Percentiles rank a stretch among this genome's conserved stretches.
Conservation (phyloP, 257 asterid genomes). For the Solanum stenotomum region DNA sequence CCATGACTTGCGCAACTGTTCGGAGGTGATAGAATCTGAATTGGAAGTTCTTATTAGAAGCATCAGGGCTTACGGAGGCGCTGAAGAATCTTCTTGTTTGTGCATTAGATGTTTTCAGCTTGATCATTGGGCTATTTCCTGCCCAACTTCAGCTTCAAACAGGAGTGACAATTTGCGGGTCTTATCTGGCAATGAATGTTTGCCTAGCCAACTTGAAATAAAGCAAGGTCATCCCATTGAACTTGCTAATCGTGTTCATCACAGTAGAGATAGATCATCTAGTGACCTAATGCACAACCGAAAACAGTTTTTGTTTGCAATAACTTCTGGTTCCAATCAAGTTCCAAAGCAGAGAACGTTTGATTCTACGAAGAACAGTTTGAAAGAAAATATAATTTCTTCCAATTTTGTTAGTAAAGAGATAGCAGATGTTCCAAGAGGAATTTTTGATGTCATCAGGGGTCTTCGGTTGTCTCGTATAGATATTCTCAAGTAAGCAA, state of each 20-base stretch:
- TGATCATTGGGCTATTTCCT: constrained; percentile 62
- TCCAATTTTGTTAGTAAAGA: constrained; percentile 3
- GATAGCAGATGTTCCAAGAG: constrained; percentile 13
- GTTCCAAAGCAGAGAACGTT: constrained; percentile 11
- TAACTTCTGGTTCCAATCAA: constrained; percentile 17
- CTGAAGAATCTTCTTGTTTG: constrained; percentile 24
- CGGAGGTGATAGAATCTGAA: constrained; percentile 33
- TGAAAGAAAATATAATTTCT: constrained; percentile 3
- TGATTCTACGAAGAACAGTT: constrained; percentile 6
- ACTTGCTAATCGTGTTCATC: neutral
- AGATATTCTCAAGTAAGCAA: constrained; percentile 54
- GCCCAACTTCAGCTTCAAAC: constrained; percentile 31
- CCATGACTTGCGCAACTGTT: constrained; percentile 42
- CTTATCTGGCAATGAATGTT: neutral
- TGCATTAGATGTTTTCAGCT: constrained; percentile 59
- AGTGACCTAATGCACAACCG: neutral
- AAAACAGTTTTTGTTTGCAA: constrained; percentile 13
- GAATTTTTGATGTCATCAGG: constrained; percentile 48
- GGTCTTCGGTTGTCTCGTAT: constrained; percentile 63
- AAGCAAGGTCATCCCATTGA: neutral
- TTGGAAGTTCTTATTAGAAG: constrained; percentile 32
- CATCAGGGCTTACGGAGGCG: constrained; percentile 19
- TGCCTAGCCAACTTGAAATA: neutral
- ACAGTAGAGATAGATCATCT: neutral
- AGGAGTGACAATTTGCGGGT: neutral